Evolutionary conservation across 2,329 filamentous ascomycete genomes (phyloP).

Genomic region (Penicillium sp.): DNA sequence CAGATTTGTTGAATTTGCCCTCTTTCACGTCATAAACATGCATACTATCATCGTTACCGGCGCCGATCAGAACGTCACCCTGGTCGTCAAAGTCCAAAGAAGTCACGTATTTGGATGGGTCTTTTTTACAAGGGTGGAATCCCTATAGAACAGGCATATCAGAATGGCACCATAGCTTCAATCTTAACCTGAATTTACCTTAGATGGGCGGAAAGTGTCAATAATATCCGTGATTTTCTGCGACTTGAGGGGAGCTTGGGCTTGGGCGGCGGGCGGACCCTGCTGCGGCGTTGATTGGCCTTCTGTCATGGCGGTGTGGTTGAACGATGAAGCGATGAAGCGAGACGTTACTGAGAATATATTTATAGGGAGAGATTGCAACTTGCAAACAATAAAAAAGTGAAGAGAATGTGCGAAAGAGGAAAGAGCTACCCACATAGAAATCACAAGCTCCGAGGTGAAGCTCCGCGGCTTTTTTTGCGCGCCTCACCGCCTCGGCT

Average conservation of each 20-base stretch:
- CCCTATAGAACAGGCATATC: slow-evolving; percentile 22
- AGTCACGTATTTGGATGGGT: slow-evolving; percentile 63
- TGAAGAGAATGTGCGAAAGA: neutral
- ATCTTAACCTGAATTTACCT: slow-evolving; percentile 53
- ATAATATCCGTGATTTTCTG: slow-evolving; percentile 78
- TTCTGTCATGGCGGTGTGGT: slow-evolving; percentile 29
- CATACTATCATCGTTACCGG: slow-evolving; percentile 90
- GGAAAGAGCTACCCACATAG: neutral
- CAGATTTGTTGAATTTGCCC: slow-evolving; percentile 81
- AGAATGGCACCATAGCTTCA: slow-evolving; percentile 6
- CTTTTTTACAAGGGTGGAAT: slow-evolving; percentile 41
- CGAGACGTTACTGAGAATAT: neutral
- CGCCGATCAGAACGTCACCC: slow-evolving; percentile 86
- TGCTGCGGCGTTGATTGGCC: slow-evolving; percentile 26
- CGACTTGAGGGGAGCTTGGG: slow-evolving; percentile 38
- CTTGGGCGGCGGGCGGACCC: slow-evolving; percentile 25
- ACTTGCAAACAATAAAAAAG: neutral
- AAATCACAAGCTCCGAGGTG: slow-evolving; percentile 1
- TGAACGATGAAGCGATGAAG: neutral
- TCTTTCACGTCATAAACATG: slow-evolving; percentile 94
- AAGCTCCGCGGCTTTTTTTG: slow-evolving; percentile 25
- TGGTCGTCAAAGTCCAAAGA: slow-evolving; percentile 97
- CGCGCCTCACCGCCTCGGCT: slow-evolving; percentile 19
- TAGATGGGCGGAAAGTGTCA: slow-evolving; percentile 72
- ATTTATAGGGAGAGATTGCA: too few relatives aligned